Evolutionary conservation across 2,329 filamentous ascomycete genomes (phyloP).

Genomic region (Ophiocordyceps polyrhachis-furcata): DNA sequence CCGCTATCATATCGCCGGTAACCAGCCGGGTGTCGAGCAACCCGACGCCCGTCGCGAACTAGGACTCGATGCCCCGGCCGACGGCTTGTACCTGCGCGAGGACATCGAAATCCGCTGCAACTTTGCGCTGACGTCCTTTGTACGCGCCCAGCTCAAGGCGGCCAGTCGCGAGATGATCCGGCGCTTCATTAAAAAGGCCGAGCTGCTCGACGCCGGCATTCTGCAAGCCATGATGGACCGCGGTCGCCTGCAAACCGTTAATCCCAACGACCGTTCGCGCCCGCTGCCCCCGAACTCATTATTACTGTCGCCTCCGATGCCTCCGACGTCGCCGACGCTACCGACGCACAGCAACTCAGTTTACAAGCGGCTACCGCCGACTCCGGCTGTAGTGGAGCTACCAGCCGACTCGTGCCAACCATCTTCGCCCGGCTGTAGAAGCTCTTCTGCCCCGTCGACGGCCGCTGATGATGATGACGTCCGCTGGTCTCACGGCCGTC

Average conservation of each 20-base stretch:
- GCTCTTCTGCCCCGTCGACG: constrained; percentile 7
- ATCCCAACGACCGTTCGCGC: constrained; percentile 27
- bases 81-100: constrained; percentile 49
- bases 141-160: constrained; percentile 47
- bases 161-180: constrained; percentile 50
- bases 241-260: constrained; percentile 40
- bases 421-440: constrained; percentile 15
- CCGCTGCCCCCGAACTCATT: constrained; percentile 8
- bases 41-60: constrained; percentile 39
- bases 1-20: constrained; percentile 49
- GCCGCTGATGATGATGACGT: constrained; percentile 8
- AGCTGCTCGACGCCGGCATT: constrained; percentile 46
- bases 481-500: constrained; percentile 22
- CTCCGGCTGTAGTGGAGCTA: constrained; percentile 17
- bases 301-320: constrained; percentile 1
- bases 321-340: constrained; percentile 6
- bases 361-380: background rate
- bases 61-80: constrained; percentile 40
- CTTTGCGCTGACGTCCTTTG: constrained; percentile 42
- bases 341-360: constrained; percentile 1
- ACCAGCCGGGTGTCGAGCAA: constrained; percentile 46
- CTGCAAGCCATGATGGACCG: constrained; percentile 50
- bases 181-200: constrained; percentile 52
- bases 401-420: constrained; percentile 25
- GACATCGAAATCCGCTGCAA: constrained; percentile 57